phyloP scores from a whole-genome alignment of 2,329 filamentous ascomycete species.

The Chaetomiaceae sp. region DNA sequence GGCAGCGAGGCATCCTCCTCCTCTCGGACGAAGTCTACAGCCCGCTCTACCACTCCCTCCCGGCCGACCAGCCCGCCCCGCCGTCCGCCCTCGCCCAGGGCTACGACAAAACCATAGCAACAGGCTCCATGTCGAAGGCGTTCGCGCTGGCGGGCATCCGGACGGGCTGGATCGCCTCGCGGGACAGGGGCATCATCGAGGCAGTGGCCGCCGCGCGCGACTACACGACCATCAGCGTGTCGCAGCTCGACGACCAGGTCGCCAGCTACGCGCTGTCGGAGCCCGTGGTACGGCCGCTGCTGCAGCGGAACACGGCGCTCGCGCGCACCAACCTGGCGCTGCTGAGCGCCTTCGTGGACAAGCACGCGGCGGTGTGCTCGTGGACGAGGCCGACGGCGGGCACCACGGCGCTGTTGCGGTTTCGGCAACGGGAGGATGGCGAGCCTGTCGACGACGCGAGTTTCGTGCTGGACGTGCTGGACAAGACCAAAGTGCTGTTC shows the following conservation, averaged over 20 bases:
- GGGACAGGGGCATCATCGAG: constrained; percentile 55
- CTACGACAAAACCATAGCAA: constrained; percentile 65
- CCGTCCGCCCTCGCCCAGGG: constrained; percentile 66
- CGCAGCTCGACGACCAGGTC: constrained; percentile 73
- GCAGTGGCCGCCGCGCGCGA: constrained; percentile 60
- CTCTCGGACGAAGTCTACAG: constrained; percentile 78
- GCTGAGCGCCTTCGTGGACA: constrained; percentile 61
- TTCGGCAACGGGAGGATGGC: constrained; percentile 50
- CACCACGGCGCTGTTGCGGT: constrained; percentile 72
- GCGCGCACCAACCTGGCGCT: constrained; percentile 61
- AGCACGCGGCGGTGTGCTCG: constrained; percentile 55
- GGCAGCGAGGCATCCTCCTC: constrained; percentile 56
- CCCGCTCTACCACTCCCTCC: constrained; percentile 67
- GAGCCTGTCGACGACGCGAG: constrained; percentile 63
- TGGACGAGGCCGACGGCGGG: constrained; percentile 74
- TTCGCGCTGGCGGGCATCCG: constrained; percentile 78
- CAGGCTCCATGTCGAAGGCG: constrained; percentile 78
- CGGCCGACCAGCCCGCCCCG: constrained; percentile 46
- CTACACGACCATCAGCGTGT: constrained; percentile 82
- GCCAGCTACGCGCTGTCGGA: constrained; percentile 65
- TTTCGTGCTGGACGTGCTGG: constrained; percentile 63
- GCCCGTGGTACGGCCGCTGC: constrained; percentile 32
- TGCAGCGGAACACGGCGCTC: constrained; percentile 54
- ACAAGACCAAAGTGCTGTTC: constrained; percentile 66
- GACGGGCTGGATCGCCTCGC: constrained; percentile 74